A percentile compares a stretch with the other conserved stretches of the same genome.
Evolutionary conservation across 768 basidiomycete genomes (phyloP).

Genomic region (Suillus hirtellus): DNA sequence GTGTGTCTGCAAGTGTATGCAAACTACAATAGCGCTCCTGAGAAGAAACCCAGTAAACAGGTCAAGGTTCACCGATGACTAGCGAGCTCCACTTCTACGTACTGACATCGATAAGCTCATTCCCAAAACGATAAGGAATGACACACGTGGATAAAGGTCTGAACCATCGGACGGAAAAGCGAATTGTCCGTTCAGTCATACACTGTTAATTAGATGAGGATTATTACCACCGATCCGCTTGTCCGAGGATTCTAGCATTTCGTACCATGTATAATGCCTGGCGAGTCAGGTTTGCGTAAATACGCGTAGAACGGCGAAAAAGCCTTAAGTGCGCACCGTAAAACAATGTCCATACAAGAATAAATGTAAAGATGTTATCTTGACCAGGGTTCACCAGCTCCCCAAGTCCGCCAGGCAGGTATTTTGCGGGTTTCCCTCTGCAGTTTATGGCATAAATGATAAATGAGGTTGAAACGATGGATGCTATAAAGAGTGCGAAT

Average conservation of each 20-base stretch:
- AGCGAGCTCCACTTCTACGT: conserved; percentile 13
- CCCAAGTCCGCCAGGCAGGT: conserved; percentile 58
- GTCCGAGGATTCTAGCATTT: conserved; percentile 1
- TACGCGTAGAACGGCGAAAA: conserved; percentile 7
- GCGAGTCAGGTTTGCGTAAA: conserved; percentile 8
- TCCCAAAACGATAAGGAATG: conserved; percentile 3
- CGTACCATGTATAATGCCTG: conserved; percentile 52
- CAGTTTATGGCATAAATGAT: conserved; percentile 73
- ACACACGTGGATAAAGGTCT: conserved; percentile 7
- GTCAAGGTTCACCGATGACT: conserved; percentile 12
- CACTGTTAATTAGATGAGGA: conserved; percentile 31
- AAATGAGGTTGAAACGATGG: conserved; percentile 67
- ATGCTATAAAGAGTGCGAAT: conserved; percentile 72
- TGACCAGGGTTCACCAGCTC: conserved; percentile 83
- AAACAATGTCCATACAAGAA: conserved; percentile 92
- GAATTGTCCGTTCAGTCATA: conserved; percentile 36
- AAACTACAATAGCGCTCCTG: conserved; percentile 4
- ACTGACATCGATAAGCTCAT: conserved; percentile 10
- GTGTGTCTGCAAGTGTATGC: conserved; percentile 11
- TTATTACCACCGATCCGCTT: conserved; percentile 17
- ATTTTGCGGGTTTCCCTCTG: conserved; percentile 61
- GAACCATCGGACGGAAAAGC: conserved; percentile 3
- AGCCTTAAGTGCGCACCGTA: conserved; percentile 59
- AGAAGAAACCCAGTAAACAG: conserved; percentile 8
- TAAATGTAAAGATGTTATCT: conserved; percentile 88